Base-by-base conservation (phyloP, 192 early-diverging fungal species). In the Backusella liffmaniae region DNA sequence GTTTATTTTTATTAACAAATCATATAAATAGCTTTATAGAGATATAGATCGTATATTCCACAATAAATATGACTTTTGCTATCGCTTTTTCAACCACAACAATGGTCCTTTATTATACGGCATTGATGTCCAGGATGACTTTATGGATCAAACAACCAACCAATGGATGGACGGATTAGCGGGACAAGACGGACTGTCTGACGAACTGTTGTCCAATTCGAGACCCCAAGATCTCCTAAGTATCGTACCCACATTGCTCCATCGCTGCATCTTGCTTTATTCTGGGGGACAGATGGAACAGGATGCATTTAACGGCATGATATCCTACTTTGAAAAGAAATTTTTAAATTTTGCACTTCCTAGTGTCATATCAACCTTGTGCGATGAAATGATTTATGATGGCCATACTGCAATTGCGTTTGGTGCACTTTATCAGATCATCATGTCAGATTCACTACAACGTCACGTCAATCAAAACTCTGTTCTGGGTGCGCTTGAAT, bases 281-380 rank as follows among this genome's bases (percentile, higher is more conserved):
- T 39, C 73, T 9, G 53, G 66, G 6, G 75, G 74, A 13, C 49
- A 76, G 9, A 77, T 83, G 56, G 75, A 70, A 8, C 3, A 56
- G 3, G 76, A 77, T 42, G 62, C 73, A 12, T 70, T 83, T 2
- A 46, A 41, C 15, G 78, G 70, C 13, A 68, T 79, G 18, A 32
- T 83, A 5, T 67, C 66, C 16, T 80, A 80, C 29, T 80, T 80
- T n/a, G 67, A 79, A 37, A 72, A 75, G 39, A 66, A 56, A 6
- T 83, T 77, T 36, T 37, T 83, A 29, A 68, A 76, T 42, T 83
- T 79, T 41, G 73, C 71, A 13, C 59, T 83, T 10, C 73, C 78
- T 3, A 65, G 65, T 32, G 73, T 75, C 5, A 75, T 78, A 2
- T 49, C 39, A 5, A 68, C 42, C 51, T 62, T 83, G 29, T 83